phyloP scores from a whole-genome alignment of 208 protist genomes.

The Angomonas ambiguus region DNA sequence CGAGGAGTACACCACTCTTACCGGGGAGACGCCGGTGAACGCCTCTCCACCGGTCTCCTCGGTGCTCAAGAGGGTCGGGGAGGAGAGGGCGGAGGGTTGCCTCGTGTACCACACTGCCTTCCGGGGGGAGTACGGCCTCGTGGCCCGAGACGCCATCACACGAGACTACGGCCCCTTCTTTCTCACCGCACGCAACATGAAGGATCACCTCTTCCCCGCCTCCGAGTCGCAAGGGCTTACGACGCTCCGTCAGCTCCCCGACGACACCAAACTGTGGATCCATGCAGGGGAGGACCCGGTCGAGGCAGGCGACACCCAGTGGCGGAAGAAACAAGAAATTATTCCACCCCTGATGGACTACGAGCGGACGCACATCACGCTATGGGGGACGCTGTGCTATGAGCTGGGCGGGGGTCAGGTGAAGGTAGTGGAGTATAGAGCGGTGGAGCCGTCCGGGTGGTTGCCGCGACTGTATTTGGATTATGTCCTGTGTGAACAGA shows the following conservation, averaged over 20 bases:
- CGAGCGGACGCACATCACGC: constrained; percentile 20
- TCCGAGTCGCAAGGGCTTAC: background rate
- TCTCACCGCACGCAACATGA: constrained; percentile 17
- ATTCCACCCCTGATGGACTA: constrained; percentile 23
- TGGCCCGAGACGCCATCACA: constrained; percentile 26
- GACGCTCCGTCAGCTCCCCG: constrained; percentile 6
- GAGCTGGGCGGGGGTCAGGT: constrained; percentile 14
- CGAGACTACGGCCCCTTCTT: constrained; percentile 22
- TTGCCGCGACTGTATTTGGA: constrained; percentile 17
- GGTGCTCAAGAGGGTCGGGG: constrained; percentile 1
- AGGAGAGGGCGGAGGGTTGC: constrained; percentile 10
- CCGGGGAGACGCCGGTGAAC: background rate
- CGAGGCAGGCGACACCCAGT: background rate
- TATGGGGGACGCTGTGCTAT: constrained; percentile 25
- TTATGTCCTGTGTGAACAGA: background rate
- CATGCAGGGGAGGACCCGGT: constrained; percentile 30
- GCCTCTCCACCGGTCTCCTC: background rate
- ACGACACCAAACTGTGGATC: constrained; percentile 20
- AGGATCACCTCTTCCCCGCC: constrained; percentile 17
- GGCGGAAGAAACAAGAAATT: constrained; percentile 5
- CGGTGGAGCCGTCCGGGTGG: constrained; percentile 22
- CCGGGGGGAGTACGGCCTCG: background rate
- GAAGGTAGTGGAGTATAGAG: constrained; percentile 2
- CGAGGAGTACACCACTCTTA: background rate
- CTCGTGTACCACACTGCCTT: constrained; percentile 17